phyloP scores from a whole-genome alignment of 2,329 filamentous ascomycete species.

The Botrytis aclada region DNA sequence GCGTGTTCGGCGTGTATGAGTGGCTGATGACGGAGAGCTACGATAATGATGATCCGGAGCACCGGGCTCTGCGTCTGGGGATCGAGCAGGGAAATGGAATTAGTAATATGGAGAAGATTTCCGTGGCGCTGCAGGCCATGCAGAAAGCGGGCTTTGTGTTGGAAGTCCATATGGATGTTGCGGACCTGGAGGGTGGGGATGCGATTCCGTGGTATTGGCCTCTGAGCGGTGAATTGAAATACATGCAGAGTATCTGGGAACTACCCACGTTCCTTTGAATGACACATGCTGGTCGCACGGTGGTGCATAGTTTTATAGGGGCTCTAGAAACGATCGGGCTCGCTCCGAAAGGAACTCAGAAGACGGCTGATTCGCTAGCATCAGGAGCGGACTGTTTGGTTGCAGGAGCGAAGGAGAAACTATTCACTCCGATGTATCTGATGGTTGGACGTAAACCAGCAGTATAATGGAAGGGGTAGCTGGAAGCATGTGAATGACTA shows the following conservation, averaged over 20 bases:
- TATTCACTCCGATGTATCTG: slow-evolving; percentile 97
- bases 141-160: slow-evolving; percentile 83
- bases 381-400: slow-evolving; percentile 80
- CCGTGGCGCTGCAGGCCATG: slow-evolving; percentile 78
- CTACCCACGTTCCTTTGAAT: slow-evolving; percentile 85
- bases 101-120: slow-evolving; percentile 90
- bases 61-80: slow-evolving; percentile 85
- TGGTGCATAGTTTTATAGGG: slow-evolving; percentile 75
- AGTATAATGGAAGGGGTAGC: neutral
- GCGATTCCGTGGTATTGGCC: slow-evolving; percentile 91
- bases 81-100: slow-evolving; percentile 97
- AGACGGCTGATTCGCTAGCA: slow-evolving; percentile 88
- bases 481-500: neutral
- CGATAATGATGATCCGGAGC: slow-evolving; percentile 80
- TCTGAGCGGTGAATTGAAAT: slow-evolving; percentile 76
- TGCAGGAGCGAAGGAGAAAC: slow-evolving; percentile 77
- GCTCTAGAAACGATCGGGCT: slow-evolving; percentile 70
- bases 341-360: slow-evolving; percentile 79
- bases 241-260: slow-evolving; percentile 77
- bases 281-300: slow-evolving; percentile 75
- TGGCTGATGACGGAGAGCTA: slow-evolving; percentile 98
- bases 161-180: slow-evolving; percentile 80
- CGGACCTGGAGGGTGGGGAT: slow-evolving; percentile 69
- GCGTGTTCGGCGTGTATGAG: slow-evolving; percentile 94
- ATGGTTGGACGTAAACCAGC: slow-evolving; percentile 86